Evolutionary conservation across 1,284 basidiomycete species (phyloP).

Genomic region (Sporisorium exsertum): DNA sequence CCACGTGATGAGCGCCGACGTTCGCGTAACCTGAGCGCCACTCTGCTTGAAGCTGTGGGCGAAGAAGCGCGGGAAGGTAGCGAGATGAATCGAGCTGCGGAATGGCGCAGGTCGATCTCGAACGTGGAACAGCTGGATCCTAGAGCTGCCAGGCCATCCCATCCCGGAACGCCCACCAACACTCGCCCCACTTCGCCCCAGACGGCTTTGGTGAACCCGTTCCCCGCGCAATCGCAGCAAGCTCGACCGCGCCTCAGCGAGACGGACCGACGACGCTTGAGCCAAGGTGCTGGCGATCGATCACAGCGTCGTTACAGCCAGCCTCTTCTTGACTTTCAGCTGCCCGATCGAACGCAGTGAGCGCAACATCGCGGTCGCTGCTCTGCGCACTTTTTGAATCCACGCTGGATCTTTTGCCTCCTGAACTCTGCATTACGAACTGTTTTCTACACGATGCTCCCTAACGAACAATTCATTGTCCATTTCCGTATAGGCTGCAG

Average conservation of each 20-base stretch:
- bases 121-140: constrained; percentile 35
- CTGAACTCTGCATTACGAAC: not conserved
- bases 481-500: not conserved
- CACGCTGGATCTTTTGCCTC: not conserved
- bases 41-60: constrained; percentile 42
- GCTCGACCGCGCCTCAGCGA: constrained; percentile 35
- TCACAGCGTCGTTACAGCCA: constrained; percentile 31
- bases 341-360: constrained; percentile 23
- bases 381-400: not conserved
- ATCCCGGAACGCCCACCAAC: constrained; percentile 20
- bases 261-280: constrained; percentile 48
- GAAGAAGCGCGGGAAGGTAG: constrained; percentile 23
- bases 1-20: constrained; percentile 39
- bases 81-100: constrained; percentile 26
- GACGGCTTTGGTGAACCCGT: constrained; percentile 22
- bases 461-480: constrained; percentile 10
- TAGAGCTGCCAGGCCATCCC: constrained; percentile 15
- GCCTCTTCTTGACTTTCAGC: constrained; percentile 42
- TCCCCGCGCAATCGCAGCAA: constrained; percentile 22
- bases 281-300: constrained; percentile 47
- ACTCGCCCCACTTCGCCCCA: constrained; percentile 38
- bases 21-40: constrained; percentile 38
- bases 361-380: not conserved
- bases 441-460: not conserved
- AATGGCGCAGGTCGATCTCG: constrained; percentile 49